These are phyloP conservation scores for Cladophialophora psammophila DNA, from an alignment of 2,329 filamentous ascomycete species.

Conservation along the genomic window DNA sequence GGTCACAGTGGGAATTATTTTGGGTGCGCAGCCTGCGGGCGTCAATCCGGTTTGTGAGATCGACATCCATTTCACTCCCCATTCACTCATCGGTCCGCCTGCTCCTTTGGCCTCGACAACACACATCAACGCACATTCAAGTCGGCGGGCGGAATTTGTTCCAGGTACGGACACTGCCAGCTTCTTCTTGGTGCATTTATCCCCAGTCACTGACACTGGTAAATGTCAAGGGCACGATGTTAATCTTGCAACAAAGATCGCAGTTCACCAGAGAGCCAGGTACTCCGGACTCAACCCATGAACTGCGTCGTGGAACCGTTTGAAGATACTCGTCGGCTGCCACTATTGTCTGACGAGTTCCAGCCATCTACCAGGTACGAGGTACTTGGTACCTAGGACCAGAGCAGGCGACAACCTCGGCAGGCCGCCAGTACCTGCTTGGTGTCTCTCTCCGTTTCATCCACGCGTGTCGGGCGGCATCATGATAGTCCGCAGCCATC, in stretches of 20 bases:
- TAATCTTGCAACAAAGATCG: neutral
- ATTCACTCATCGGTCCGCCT: constrained; percentile 17
- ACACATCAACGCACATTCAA: neutral
- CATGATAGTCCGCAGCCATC: neutral
- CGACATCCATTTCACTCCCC: constrained; percentile 8
- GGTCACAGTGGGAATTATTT: constrained; percentile 5
- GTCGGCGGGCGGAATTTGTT: neutral
- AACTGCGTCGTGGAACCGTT: neutral
- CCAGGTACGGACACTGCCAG: neutral
- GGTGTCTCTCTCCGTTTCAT: neutral
- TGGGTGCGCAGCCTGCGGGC: constrained; percentile 7
- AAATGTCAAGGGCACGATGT: neutral
- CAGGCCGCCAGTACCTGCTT: neutral
- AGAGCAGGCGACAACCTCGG: neutral
- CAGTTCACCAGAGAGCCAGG: neutral
- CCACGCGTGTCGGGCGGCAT: neutral
- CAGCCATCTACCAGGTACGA: no score
- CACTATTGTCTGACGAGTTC: neutral
- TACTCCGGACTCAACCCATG: neutral
- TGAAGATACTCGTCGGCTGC: neutral
- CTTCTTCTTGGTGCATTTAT: neutral
- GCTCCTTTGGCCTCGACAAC: constrained; percentile 3
- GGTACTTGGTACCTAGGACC: neutral
- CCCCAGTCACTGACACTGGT: neutral
- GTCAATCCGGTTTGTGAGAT: constrained; percentile 3